A percentile compares a stretch with the other conserved stretches of the same genome.
phyloP scores from a whole-genome alignment of 345 rosid genomes.

The Acer yangbiense region DNA sequence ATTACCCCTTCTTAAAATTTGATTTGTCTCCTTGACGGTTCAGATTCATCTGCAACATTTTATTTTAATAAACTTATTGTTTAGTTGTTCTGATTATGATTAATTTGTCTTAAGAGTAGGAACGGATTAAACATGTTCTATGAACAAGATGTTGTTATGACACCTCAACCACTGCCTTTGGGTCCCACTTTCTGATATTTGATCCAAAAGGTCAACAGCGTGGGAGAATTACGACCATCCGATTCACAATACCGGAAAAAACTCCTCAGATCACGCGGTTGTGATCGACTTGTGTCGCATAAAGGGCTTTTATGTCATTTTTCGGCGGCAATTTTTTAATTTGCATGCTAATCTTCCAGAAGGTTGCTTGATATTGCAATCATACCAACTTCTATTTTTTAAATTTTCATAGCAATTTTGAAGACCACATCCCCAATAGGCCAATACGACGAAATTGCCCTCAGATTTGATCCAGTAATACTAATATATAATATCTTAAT shows the following conservation, averaged over 20 bases:
- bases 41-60: too few relatives aligned
- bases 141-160: neutral
- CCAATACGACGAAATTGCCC: slow-evolving; percentile 21
- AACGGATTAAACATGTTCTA: too few relatives aligned
- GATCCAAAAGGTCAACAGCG: slow-evolving; percentile 21
- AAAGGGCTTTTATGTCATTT: neutral
- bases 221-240: slow-evolving; percentile 11
- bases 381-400: slow-evolving; percentile 11
- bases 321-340: neutral
- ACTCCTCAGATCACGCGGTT: slow-evolving; percentile 19
- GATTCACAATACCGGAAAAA: neutral
- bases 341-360: slow-evolving; percentile 22
- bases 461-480: neutral
- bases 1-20: too few relatives aligned
- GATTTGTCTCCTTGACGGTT: too few relatives aligned
- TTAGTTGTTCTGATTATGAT: neutral
- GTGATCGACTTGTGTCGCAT: slow-evolving; percentile 6
- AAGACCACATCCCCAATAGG: slow-evolving; percentile 3
- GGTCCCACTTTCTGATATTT: slow-evolving; percentile 5
- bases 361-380: slow-evolving; percentile 13
- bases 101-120: neutral
- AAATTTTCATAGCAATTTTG: neutral
- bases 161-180: slow-evolving; percentile 21
- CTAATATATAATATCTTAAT: neutral
- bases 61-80: neutral